Evolutionary conservation across 352 stramenopile species (phyloP), one percentile per base, ranked within the genome.

Genomic region (Globisporangium mamillatum): DNA sequence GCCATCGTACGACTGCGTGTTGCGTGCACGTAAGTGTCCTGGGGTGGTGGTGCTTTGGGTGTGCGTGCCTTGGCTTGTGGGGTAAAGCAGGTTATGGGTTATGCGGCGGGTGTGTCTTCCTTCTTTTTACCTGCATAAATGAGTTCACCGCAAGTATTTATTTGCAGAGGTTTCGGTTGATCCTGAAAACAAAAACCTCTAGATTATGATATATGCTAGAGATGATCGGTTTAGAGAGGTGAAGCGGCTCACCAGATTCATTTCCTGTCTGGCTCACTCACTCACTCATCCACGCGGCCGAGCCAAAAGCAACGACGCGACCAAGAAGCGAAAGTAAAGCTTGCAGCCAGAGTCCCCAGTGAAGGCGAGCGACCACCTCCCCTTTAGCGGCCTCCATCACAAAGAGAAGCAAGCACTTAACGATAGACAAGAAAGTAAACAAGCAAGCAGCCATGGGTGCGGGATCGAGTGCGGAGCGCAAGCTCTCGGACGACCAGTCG

Each of bases 401-500:
- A 24, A 10, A 57, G 22, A 24, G 55, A 46, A 34, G n/a, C 14
- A 50, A 36, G 36, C 18, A 7, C 20, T 52, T 24, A 22, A 52
- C 18, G 44, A 52, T 18, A 54, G 44, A 12, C 24, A 63, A 44
- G 10, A 14, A 52, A 57, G 27, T 22, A 54, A 44, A 7, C 24
- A 63, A 44, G 6, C 14, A 52, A 57, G 27, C 22, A 59, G 22
- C 1, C 48, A 73, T 71, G 65, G 69, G 64, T 14, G 60, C 52
- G n/a, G 38, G 38, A 3, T 66, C 61, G 36, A 73, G 63, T 69
- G 62, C 36, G 53, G 78, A 88, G 64, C 76, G 73, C 71, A 89
- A 90, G 65, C 70, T 77, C 22, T 84, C 75, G 58, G 78, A 84
- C 12, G 77, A 91, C 12, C 76, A 84, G 34, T 73, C 74, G 25